Evolutionary conservation across 2,329 filamentous ascomycete species (phyloP), one percentile per base, ranked within the genome.

Genomic region (Diaporthe vaccinii): DNA sequence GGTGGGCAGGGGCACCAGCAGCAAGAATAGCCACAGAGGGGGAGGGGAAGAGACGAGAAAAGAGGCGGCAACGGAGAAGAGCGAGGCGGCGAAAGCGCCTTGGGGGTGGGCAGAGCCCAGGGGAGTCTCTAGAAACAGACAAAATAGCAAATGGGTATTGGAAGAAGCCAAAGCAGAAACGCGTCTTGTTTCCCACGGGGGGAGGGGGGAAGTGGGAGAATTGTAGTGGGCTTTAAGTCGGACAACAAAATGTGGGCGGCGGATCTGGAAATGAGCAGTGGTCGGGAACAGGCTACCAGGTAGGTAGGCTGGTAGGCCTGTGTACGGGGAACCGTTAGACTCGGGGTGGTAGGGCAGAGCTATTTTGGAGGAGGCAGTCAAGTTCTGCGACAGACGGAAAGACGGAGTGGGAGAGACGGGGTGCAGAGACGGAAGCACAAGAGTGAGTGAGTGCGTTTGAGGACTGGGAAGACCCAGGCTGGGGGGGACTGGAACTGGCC

Each of bases 101-200:
- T 72, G 58, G 72, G 72, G 73, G 72, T 69, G 75, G 75, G 75
- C 75, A 74, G 71, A 76, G 75, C 75, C 75, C 75, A 70, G 75
- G 68, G 46, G 44, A 58, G 28, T 71, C 75, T 76, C 73, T 55
- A 53, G 25, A 28, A 44, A 22, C 61, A 73, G 75, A 75, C 75
- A 76, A 76, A 76, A 76, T 73, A 72, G 75, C 75, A 76, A 72
- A 70, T 39, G 62, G 49, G 36, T 57, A 53, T 53, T 55, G 10
- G 31, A 51, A 39, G 58, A 39, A 57, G 39, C 28, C 46, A 31
- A 55, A 39, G 34, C 46, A 55, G 65, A 41, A 65, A 68, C 31
- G 53, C 28, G 61, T 68, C 22, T 46, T 59, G 49, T 58, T 36
- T 68, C 46, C 34, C 17, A 34, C 34, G 46, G 44, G n/a, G 55